Percentiles rank a stretch among this genome's conserved stretches.
Conservation (phyloP, 2,329 filamentous ascomycete genomes). For the Plectosphaerella sp. region DNA sequence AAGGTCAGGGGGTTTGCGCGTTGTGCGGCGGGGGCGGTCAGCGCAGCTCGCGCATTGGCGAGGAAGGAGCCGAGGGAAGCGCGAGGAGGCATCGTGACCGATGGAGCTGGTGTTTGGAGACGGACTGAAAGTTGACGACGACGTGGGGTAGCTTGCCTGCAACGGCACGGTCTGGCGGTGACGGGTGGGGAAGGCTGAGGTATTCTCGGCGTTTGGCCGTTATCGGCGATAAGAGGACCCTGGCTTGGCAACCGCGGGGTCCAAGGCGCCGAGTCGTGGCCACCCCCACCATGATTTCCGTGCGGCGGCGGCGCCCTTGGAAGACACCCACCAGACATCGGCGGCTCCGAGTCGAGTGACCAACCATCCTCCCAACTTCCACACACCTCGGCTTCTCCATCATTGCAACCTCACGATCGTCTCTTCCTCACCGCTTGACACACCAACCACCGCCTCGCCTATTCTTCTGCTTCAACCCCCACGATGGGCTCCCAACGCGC, state of each 20-base stretch:
- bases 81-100: constrained; percentile 21
- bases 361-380: too few species aligned
- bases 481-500: constrained; percentile 14
- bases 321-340: too few species aligned
- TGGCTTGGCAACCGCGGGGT: not conserved
- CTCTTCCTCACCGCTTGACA: too few species aligned
- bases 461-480: not conserved
- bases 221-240: not conserved
- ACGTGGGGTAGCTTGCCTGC: not conserved
- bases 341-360: too few species aligned
- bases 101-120: not conserved
- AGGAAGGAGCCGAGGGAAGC: constrained; percentile 47
- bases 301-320: too few species aligned
- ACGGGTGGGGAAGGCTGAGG: not conserved
- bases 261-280: not conserved
- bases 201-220: not conserved
- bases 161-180: not conserved
- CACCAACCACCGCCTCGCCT: not conserved
- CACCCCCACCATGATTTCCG: constrained; percentile 10
- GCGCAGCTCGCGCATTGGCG: constrained; percentile 39
- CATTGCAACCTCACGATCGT: too few species aligned
- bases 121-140: not conserved
- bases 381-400: too few species aligned
- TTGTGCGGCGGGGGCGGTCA: constrained; percentile 39
- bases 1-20: constrained; percentile 48